These are phyloP conservation scores for Naganishia randhawae DNA, from an alignment of 768 basidiomycete species.

Conservation along the genomic window DNA sequence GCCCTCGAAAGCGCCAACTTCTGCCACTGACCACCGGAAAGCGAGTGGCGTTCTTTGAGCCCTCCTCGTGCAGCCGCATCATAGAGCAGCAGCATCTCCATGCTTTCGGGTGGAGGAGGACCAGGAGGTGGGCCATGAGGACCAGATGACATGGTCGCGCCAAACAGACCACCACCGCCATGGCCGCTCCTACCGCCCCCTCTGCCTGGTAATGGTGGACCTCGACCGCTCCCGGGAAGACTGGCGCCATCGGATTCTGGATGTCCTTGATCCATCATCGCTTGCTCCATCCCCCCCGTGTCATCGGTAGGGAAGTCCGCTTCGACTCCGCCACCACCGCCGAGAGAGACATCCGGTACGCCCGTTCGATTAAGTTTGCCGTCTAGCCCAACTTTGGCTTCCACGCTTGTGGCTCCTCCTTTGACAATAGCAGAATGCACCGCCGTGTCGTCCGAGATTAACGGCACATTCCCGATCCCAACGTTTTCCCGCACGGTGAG, in stretches of 20 bases:
- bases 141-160: conserved; percentile 12
- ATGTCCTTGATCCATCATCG: conserved; percentile 6
- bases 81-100: conserved; percentile 3
- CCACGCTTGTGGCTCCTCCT: conserved; percentile 67
- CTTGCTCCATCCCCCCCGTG: no score
- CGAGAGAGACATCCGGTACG: conserved; percentile 31
- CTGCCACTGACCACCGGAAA: conserved; percentile 62
- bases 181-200: background rate
- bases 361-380: conserved; percentile 61
- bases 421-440: conserved; percentile 65
- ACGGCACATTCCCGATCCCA: conserved; percentile 71
- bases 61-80: conserved; percentile 3
- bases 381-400: conserved; percentile 66
- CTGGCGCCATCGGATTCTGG: background rate
- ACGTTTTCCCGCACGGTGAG: conserved; percentile 76
- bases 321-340: conserved; percentile 26
- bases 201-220: background rate
- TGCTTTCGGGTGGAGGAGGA: conserved; percentile 24
- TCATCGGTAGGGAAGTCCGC: background rate
- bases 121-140: conserved; percentile 17
- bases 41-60: background rate
- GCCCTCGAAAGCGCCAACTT: conserved; percentile 72
- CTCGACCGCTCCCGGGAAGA: conserved; percentile 2
- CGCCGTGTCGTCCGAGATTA: conserved; percentile 59
- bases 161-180: background rate